Conservation (phyloP, 2,329 filamentous ascomycete species). For the Pseudocercospora pini-densiflorae region DNA sequence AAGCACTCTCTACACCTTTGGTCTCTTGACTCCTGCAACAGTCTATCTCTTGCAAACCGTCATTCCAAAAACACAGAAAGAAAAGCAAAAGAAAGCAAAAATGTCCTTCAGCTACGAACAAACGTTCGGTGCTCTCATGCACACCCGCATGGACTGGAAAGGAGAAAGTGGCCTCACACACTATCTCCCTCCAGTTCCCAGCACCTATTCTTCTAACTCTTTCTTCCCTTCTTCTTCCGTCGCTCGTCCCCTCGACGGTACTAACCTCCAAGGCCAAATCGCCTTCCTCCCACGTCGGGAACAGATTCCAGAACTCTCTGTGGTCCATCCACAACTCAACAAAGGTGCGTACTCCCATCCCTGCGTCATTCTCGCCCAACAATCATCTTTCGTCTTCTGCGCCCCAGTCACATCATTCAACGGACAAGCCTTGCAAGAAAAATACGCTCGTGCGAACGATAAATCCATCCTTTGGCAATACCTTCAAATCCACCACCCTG, state of each 20-base stretch:
- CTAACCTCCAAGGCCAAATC: not conserved
- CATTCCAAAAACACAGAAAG: not conserved
- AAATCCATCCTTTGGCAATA: slow-evolving; percentile 6
- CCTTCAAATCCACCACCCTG: not conserved
- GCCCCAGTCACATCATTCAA: slow-evolving; percentile 10
- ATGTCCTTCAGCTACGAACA: slow-evolving; percentile 5
- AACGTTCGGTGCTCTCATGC: not conserved
- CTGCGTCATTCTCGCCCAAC: not conserved
- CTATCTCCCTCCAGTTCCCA: not conserved
- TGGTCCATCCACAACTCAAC: slow-evolving; percentile 6
- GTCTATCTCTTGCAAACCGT: not conserved
- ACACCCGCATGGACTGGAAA: not conserved
- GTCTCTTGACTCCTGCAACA: not conserved
- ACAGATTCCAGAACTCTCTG: not conserved
- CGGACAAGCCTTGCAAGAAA: not conserved
- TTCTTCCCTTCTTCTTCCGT: not conserved
- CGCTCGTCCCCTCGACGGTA: not conserved
- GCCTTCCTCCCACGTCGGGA: not conserved
- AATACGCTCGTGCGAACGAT: not conserved
- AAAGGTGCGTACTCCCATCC: slow-evolving; percentile 11
- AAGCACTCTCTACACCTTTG: not conserved
- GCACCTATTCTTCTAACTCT: not conserved
- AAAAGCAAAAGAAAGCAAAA: not conserved
- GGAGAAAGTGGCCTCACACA: slow-evolving; percentile 8
- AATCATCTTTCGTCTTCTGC: slow-evolving; percentile 10